Conservation (phyloP, 495 filamentous ascomycete genomes). For the Evernia prunastri region DNA sequence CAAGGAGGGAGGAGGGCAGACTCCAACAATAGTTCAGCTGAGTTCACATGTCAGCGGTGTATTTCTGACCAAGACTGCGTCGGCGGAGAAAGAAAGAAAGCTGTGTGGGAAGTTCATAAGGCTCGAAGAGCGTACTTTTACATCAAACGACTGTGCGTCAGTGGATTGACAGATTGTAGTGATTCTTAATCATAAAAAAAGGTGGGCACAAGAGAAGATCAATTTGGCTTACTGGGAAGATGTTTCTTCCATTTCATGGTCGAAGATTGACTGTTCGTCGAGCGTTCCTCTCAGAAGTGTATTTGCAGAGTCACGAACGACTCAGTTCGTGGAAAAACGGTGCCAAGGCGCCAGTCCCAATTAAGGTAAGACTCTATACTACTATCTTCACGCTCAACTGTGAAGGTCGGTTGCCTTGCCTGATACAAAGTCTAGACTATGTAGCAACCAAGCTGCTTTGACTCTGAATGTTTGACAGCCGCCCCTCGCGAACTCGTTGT, state of each 20-base stretch:
- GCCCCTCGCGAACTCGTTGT: neutral
- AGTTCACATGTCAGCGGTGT: neutral
- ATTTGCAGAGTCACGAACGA: no score
- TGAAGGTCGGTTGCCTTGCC: constrained; percentile 5
- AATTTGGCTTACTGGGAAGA: neutral
- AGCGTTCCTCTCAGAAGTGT: neutral
- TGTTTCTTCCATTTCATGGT: neutral
- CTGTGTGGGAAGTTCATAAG: constrained; percentile 14
- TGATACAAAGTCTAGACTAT: neutral
- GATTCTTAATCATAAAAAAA: constrained; percentile 32
- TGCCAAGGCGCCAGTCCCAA: neutral
- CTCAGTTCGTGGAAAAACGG: neutral
- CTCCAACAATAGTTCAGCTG: neutral
- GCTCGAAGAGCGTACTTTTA: constrained; percentile 17
- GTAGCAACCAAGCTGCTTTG: neutral
- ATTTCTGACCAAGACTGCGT: neutral
- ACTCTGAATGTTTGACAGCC: neutral
- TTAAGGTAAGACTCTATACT: neutral
- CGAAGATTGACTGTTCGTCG: neutral
- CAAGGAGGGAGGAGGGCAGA: neutral
- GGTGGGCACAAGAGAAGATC: neutral
- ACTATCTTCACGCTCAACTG: neutral
- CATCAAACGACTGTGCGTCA: constrained; percentile 46
- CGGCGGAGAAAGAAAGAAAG: neutral
- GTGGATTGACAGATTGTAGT: constrained; percentile 87